Base-by-base conservation (phyloP, 2,329 filamentous ascomycete species). In the Cladobotryum mycophilum region DNA sequence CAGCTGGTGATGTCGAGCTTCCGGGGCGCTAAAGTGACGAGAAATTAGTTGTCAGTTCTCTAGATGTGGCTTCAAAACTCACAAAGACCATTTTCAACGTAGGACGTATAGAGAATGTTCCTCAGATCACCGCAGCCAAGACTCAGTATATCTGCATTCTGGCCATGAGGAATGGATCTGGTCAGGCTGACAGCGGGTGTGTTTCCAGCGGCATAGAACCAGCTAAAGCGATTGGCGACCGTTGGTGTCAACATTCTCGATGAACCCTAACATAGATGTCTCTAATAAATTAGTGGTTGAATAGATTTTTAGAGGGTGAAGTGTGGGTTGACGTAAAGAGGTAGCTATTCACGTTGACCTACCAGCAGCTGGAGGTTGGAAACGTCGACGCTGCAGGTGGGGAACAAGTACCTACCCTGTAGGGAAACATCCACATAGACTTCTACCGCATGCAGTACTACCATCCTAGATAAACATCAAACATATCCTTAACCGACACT, bases 91-190 rank as follows among this genome's bases (percentile, higher is more conserved):
- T 58, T 56, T 45, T 79, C 68, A 1, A 63, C 60, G 54, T 76
- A 77, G 1, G 68, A 59, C 0, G 80, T 81, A 57, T 75, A 83
- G 1, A 84, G 63, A 25, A 84, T 70, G 54, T 79, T 77, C 12
- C 79, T 72, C 41, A 76, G 64, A 64, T 84, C 81, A 11, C 78
- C 78, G 50, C 76, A 81, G 2, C 76, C 79, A 3, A 84, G 68
- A 1, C 77, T 68, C 14, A 85, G 67, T 5, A 82, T 63, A 43
- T 71, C 63, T 2, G 70, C 76, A 58, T 76, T 66, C n/a, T 72
- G 54, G 4, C 75, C 77, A 9, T 73, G 73, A 0, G 78, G 75
- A 2, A 81, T 55, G 34, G 67, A 63, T 45, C 70, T 65, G 0
- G 73, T 74, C 8, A 82, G 62, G 55, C 69, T 75, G 7, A 72